Conservation (phyloP, 2,329 filamentous ascomycete species). For the Claviceps spartinae region DNA sequence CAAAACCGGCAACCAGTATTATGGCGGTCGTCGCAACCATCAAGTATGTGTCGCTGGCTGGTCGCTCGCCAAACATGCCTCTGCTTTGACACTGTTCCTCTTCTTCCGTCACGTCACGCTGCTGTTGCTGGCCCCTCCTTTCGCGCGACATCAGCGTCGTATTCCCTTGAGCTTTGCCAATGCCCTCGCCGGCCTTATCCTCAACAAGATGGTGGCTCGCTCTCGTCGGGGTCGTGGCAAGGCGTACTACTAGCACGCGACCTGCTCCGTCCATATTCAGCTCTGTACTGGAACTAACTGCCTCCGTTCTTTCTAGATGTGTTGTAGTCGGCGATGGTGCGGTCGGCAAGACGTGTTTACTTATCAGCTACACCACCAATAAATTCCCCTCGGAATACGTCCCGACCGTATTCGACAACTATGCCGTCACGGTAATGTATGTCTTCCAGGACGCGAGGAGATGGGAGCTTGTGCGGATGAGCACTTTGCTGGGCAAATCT, state of each 20-base stretch:
- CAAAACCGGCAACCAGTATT: conserved; percentile 19
- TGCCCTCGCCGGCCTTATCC: not conserved
- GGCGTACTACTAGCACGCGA: not conserved
- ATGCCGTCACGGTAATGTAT: conserved; percentile 99
- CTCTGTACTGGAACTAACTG: not conserved
- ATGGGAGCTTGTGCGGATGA: conserved; percentile 1
- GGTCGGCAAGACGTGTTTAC: conserved; percentile 95
- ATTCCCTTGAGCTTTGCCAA: not conserved
- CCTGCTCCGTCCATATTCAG: not conserved
- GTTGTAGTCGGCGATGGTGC: conserved; percentile 99
- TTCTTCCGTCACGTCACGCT: conserved; percentile 5
- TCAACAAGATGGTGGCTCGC: not conserved
- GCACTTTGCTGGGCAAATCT: not conserved
- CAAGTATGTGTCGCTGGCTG: conserved; percentile 34
- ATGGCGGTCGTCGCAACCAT: conserved; percentile 52
- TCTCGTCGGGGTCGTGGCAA: not conserved
- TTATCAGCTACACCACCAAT: conserved; percentile 99
- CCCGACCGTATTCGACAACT: conserved; percentile 98
- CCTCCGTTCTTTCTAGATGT: conserved; percentile 46
- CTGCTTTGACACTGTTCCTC: not conserved
- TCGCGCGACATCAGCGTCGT: not conserved
- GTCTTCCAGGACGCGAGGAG: conserved; percentile 23
- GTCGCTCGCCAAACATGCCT: not conserved
- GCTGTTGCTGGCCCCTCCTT: conserved; percentile 5
- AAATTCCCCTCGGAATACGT: conserved; percentile 99